These are phyloP conservation scores for Solanum tacnaense DNA, from an alignment of 257 asterid species.

Conservation along the genomic window DNA sequence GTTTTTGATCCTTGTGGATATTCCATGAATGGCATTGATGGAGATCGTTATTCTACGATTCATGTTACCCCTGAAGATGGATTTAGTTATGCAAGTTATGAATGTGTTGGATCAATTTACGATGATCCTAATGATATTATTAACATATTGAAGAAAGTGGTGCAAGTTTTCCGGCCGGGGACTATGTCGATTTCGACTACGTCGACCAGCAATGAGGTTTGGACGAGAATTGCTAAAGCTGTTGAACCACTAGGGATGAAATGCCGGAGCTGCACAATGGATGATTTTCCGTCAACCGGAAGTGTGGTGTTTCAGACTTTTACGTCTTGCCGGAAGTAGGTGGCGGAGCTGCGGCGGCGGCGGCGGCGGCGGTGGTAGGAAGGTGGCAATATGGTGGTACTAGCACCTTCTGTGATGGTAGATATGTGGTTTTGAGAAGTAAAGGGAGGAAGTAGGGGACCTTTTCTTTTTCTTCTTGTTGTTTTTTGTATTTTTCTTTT, in stretches of 20 bases:
- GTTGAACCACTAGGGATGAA: constrained; percentile 68
- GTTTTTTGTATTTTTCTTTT: constrained; percentile 20
- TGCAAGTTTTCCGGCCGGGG: constrained; percentile 64
- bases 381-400: background rate
- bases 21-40: constrained; percentile 83
- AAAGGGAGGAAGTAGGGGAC: constrained; percentile 18
- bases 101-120: constrained; percentile 52
- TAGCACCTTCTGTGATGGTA: background rate
- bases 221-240: constrained; percentile 50
- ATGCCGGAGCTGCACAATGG: constrained; percentile 54
- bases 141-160: constrained; percentile 43
- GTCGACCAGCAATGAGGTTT: constrained; percentile 31
- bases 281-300: constrained; percentile 63
- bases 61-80: constrained; percentile 99
- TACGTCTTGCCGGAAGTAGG: constrained; percentile 37
- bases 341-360: background rate
- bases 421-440: constrained; percentile 14
- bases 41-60: constrained; percentile 72
- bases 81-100: constrained; percentile 88
- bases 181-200: constrained; percentile 63
- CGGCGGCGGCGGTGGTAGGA: background rate
- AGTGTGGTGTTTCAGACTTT: constrained; percentile 64
- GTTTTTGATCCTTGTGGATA: constrained; percentile 95
- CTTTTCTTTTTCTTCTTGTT: constrained; percentile 5
- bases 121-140: constrained; percentile 28